These are phyloP conservation scores for Lipomyces yamanashiensis DNA, from an alignment of 805 yeast species.

Conservation along the genomic window DNA sequence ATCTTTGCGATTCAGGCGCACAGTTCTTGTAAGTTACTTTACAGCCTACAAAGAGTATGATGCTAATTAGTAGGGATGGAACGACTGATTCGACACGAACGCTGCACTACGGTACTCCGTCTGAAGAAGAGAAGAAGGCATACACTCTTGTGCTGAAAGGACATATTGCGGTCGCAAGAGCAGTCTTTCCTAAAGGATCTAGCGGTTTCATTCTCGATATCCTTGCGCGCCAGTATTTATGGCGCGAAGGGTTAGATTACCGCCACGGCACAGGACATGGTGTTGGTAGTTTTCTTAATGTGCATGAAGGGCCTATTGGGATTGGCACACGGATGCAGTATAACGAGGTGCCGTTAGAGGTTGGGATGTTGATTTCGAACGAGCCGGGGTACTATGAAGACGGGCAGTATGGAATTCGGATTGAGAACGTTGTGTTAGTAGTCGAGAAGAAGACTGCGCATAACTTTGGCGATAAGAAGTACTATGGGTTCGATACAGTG, in stretches of 20 bases:
- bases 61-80: slow-evolving; percentile 61
- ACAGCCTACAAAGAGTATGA: background rate
- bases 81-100: slow-evolving; percentile 97
- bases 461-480: slow-evolving; percentile 61
- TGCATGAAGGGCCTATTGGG: slow-evolving; percentile 93
- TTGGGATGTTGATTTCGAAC: slow-evolving; percentile 81
- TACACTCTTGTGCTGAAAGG: slow-evolving; percentile 91
- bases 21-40: slow-evolving; percentile 58
- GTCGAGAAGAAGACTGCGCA: slow-evolving; percentile 48
- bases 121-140: slow-evolving; percentile 61
- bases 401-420: slow-evolving; percentile 86
- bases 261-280: slow-evolving; percentile 98
- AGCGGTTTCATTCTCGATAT: slow-evolving; percentile 79
- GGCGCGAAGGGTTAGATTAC: slow-evolving; percentile 83
- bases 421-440: slow-evolving; percentile 80
- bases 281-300: slow-evolving; percentile 87
- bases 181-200: slow-evolving; percentile 76
- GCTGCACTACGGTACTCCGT: slow-evolving; percentile 65
- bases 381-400: slow-evolving; percentile 95
- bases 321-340: slow-evolving; percentile 59
- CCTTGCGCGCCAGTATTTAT: slow-evolving; percentile 79
- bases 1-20: slow-evolving; percentile 86
- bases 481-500: slow-evolving; percentile 76
- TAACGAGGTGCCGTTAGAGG: slow-evolving; percentile 55
- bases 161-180: slow-evolving; percentile 80